phyloP scores from a whole-genome alignment of 306 rosid species.

The Datisca glomerata region DNA sequence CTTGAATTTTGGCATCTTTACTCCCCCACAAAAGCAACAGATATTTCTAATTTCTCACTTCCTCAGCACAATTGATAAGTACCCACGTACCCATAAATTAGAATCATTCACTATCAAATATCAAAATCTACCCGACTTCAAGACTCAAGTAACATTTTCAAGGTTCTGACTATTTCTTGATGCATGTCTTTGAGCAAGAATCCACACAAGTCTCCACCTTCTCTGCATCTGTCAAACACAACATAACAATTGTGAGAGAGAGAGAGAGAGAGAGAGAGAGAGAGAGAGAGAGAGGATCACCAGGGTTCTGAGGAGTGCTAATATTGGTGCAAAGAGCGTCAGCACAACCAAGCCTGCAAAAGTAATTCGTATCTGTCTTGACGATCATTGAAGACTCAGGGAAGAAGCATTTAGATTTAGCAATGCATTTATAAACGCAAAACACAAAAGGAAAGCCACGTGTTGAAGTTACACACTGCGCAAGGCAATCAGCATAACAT shows the following conservation, averaged over 20 bases:
- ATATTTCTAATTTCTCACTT: too few relatives aligned
- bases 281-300: constrained; percentile 1
- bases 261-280: neutral
- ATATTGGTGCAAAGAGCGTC: constrained; percentile 16
- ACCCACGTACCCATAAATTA: too few relatives aligned
- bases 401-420: neutral
- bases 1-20: too few relatives aligned
- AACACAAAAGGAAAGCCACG: neutral
- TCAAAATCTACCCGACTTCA: too few relatives aligned
- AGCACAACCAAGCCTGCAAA: constrained; percentile 28
- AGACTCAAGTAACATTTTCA: too few relatives aligned
- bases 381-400: neutral
- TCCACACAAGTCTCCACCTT: constrained; percentile 25
- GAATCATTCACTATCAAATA: too few relatives aligned
- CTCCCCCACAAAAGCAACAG: too few relatives aligned
- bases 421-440: neutral
- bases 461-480: too few relatives aligned
- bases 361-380: neutral
- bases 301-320: constrained; percentile 19
- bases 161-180: too few relatives aligned
- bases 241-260: too few relatives aligned
- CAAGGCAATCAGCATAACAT: constrained; percentile 8
- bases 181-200: constrained; percentile 23
- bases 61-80: too few relatives aligned
- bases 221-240: constrained; percentile 9